Percentiles rank a stretch among this genome's conserved stretches.
Conservation (phyloP, 2,329 filamentous ascomycete species). For the Pseudogymnoascus sp. region DNA sequence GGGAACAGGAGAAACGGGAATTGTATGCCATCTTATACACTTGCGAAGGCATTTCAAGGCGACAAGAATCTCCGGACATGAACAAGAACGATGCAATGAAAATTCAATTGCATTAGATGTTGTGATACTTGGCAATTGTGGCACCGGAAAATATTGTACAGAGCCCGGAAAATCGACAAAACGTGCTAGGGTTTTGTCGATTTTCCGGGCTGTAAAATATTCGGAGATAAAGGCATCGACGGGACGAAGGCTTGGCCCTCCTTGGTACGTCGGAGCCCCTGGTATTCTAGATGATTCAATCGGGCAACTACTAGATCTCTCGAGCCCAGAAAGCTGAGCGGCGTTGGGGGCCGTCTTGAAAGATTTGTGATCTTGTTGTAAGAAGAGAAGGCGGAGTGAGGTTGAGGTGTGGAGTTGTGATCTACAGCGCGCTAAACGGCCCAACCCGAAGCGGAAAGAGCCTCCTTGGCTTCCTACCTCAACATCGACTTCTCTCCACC, state of each 20-base stretch:
- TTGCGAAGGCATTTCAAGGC: slow-evolving; percentile 14
- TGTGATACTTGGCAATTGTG: slow-evolving; percentile 9
- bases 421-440: neutral
- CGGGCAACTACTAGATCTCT: neutral
- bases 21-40: slow-evolving; percentile 17
- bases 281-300: neutral
- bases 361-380: neutral
- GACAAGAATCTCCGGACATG: slow-evolving; percentile 17
- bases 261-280: neutral
- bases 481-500: slow-evolving; percentile 7
- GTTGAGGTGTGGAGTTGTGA: neutral
- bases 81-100: slow-evolving; percentile 14
- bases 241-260: neutral
- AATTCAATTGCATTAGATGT: slow-evolving; percentile 10
- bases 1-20: slow-evolving; percentile 11
- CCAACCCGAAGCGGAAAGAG: slow-evolving; percentile 11
- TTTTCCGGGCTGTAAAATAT: too few species aligned
- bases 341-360: slow-evolving; percentile 1
- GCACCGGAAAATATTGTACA: slow-evolving; percentile 13
- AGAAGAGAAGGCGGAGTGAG: neutral
- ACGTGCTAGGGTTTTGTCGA: too few species aligned
- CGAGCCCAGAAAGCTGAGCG: neutral
- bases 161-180: slow-evolving; percentile 19
- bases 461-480: neutral
- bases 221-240: slow-evolving; percentile 14